Base-by-base conservation (phyloP, 2,329 filamentous ascomycete genomes). In the Claviceps digitariae region DNA sequence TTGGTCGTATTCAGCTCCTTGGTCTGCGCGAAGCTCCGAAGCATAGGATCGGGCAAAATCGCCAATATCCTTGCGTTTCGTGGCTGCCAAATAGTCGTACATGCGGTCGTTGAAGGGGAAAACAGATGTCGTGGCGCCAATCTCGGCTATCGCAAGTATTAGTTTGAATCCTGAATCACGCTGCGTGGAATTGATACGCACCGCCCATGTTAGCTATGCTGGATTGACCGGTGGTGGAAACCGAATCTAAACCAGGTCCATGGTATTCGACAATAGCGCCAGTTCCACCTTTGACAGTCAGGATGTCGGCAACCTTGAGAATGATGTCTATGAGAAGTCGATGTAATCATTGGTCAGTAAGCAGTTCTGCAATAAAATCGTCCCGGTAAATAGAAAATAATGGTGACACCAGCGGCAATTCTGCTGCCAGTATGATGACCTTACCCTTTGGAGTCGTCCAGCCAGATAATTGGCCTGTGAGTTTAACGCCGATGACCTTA, bases 71-170 rank as follows among this genome's bases (percentile, higher is more conserved):
- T 81, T 77, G 66, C 93, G 87, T 81, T 95, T 96, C 63, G 93
- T 98, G 44, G 90, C 88, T 46, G 76, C 76, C 45, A 98, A 82
- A 76, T 97, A 98, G 68, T 96, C 87, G 78, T 95, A 87, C 90
- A 95, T 95, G 67, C 87, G 83, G 71, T 96, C 87, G 76, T 94
- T 95, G 83, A 95, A 98, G 62, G 90, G 90, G 85, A 98, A 98
- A 46, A 97, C 67, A 17, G 90, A 94, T 52, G 91, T 96, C 21
- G 91, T 97, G 55, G 90, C 86, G 64, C 86, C 86, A 59, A 87
- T 86, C 64, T 87, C 83, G 61, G 84, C 82, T 65, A 74, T 36
- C 10, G 3, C n/a, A 23, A 40, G 12, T 58, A 52, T 57, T 23
- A 13, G 17, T 46, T 46, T 41, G 15, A 15, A 27, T 29, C 34